Conservation (phyloP, 768 basidiomycete species). For the Serendipita vermifera region DNA sequence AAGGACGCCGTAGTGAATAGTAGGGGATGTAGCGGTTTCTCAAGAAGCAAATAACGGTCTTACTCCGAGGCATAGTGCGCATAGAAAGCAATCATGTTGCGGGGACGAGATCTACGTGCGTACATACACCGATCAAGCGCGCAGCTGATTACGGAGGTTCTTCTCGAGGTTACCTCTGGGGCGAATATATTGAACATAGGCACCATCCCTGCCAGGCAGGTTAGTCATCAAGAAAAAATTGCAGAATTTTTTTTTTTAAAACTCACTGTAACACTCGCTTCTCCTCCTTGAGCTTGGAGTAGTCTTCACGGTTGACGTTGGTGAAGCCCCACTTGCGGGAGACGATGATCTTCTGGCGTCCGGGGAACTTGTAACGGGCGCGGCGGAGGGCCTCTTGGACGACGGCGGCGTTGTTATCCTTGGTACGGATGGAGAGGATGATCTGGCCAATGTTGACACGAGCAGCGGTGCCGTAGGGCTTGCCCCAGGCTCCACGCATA, state of each 20-base stretch:
- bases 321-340: constrained; percentile 99
- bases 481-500: constrained; percentile 99
- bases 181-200: constrained; percentile 88
- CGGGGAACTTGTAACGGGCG: constrained; percentile 99
- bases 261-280: constrained; percentile 82
- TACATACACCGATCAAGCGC: constrained; percentile 36
- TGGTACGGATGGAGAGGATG: constrained; percentile 82
- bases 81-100: constrained; percentile 16
- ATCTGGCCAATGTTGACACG: constrained; percentile 97
- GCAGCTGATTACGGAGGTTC: constrained; percentile 75
- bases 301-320: constrained; percentile 80
- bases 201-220: constrained; percentile 57
- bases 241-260: constrained; percentile 55
- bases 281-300: constrained; percentile 75
- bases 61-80: constrained; percentile 17
- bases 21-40: constrained; percentile 28
- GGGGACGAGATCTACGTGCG: constrained; percentile 20
- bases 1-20: constrained; percentile 66
- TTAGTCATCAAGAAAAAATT: background rate
- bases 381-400: constrained; percentile 96
- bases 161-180: constrained; percentile 73
- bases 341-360: constrained; percentile 92
- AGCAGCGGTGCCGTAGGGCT: constrained; percentile 91
- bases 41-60: background rate
- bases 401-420: constrained; percentile 73